Percentiles rank a stretch among this genome's conserved stretches.
These are phyloP conservation scores for Melampsora abietis-canadensis DNA, from an alignment of 1,284 basidiomycete genomes.

Conservation along the genomic window DNA sequence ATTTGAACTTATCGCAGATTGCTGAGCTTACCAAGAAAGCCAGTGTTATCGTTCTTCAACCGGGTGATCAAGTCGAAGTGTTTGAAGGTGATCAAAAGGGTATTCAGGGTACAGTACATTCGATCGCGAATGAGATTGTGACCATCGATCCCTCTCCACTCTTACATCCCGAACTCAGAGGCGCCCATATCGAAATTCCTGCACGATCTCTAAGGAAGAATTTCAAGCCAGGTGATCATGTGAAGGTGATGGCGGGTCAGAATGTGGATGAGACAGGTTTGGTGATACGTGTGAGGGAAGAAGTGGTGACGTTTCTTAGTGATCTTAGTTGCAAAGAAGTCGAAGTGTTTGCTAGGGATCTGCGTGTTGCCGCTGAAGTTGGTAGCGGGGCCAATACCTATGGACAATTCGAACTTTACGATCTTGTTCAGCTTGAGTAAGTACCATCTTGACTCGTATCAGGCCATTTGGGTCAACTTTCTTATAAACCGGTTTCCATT, in stretches of 20 bases:
- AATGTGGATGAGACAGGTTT: conserved; percentile 94
- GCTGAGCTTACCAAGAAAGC: conserved; percentile 83
- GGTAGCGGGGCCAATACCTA: conserved; percentile 82
- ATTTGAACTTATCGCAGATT: conserved; percentile 74
- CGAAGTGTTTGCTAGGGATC: conserved; percentile 93
- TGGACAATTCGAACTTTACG: conserved; percentile 91
- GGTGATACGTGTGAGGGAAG: conserved; percentile 74
- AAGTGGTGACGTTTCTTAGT: conserved; percentile 91
- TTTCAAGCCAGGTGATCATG: conserved; percentile 95
- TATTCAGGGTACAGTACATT: conserved; percentile 84
- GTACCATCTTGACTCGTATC: conserved; percentile 52
- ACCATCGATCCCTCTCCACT: conserved; percentile 53
- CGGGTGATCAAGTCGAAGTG: conserved; percentile 95
- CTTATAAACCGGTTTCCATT: conserved; percentile 23
- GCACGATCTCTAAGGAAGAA: conserved; percentile 85
- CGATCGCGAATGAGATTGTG: conserved; percentile 81
- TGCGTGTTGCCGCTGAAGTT: conserved; percentile 94
- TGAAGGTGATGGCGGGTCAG: conserved; percentile 94
- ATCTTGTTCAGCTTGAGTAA: conserved; percentile 92
- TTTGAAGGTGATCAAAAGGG: conserved; percentile 95
- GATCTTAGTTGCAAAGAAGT: conserved; percentile 96
- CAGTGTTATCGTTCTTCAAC: conserved; percentile 83
- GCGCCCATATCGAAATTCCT: conserved; percentile 74
- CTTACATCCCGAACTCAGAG: conserved; percentile 62
- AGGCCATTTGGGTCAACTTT: background rate